Evolutionary conservation across 495 filamentous ascomycete species (phyloP), one percentile per base, ranked within the genome.

Genomic region (Daldinia caldariorum): DNA sequence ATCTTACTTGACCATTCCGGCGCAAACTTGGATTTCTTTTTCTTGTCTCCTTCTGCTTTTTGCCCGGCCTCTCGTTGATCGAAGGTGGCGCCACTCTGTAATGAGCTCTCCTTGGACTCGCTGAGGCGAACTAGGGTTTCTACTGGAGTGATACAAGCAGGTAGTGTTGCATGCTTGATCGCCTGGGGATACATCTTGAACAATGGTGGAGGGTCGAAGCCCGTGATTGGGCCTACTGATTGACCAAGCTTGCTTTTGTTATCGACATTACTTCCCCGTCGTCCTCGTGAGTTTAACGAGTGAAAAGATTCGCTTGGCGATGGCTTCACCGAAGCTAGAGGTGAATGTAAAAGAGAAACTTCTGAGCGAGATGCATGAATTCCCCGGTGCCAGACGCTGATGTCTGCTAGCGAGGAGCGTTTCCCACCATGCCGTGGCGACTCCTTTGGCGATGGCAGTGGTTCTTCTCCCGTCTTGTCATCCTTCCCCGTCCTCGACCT

Each of bases 121-220:
- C 87, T 80, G 68, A 88, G 76, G 29, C 92, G 89, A 22, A 94
- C 74, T 31, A 97, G 88, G 6, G 80, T 77, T 63, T 88, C 88
- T 58, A 83, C 81, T 32, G 85, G 83, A 22, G 81, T 64, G 49
- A 82, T 84, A 38, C 81, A 85, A 61, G 83, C 84, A 41, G 84
- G 83, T 38, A 88, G 79, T 57, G 80, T 81, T 9, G 83, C 79
- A 70, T 84, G 80, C 71, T 85, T 84, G 58, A 87, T 87, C 8
- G 94, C 88, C 77, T 97, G 94, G 1, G 93, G 90, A 76, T 93
- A 97, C n/a, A 92, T 93, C 74, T 96, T 89, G 79, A 94, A 97
- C 6, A 97, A 82, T 3, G 94, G 91, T 7, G 94, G 93, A 3
- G 92, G 89, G 60, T 89, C 86, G 91, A 92, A 97, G 12, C 83